A percentile compares a stretch with the other conserved stretches of the same genome.
Conservation (phyloP, 164 flowering plant genomes). For the Vitis cinerea region DNA sequence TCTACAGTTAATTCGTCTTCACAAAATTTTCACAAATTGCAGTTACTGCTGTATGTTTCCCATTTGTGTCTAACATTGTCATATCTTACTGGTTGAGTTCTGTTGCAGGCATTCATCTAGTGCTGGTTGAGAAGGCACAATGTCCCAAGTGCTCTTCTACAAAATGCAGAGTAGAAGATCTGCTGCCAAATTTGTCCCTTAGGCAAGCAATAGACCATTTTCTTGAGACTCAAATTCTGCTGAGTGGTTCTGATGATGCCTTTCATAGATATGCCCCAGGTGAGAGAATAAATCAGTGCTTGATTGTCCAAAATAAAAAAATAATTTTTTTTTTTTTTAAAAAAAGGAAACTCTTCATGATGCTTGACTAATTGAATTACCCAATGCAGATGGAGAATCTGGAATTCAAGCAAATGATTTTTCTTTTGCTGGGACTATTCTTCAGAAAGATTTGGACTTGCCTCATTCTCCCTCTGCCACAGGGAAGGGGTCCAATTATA, state of each 20-base stretch:
- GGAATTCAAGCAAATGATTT: slow-evolving; percentile 62
- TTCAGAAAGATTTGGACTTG: slow-evolving; percentile 30
- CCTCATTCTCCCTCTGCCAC: slow-evolving; percentile 53
- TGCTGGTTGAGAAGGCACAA: slow-evolving; percentile 44
- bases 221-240: slow-evolving; percentile 51
- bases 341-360: too few species aligned
- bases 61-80: not conserved
- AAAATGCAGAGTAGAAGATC: slow-evolving; percentile 52
- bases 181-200: slow-evolving; percentile 72
- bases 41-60: too few species aligned
- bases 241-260: slow-evolving; percentile 42
- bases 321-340: too few species aligned
- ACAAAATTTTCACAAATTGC: too few species aligned
- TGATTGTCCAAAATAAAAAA: not conserved
- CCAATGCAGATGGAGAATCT: slow-evolving; percentile 74
- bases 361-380: not conserved
- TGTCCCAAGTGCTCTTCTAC: slow-evolving; percentile 71
- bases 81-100: slow-evolving; percentile 3
- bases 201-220: slow-evolving; percentile 73
- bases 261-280: slow-evolving; percentile 62
- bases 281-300: slow-evolving; percentile 10
- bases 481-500: slow-evolving; percentile 62
- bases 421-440: slow-evolving; percentile 37
- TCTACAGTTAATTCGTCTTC: too few species aligned
- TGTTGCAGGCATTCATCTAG: slow-evolving; percentile 51